phyloP scores from a whole-genome alignment of 1,284 basidiomycete species.

The Sanguinoderma infundibulare region DNA sequence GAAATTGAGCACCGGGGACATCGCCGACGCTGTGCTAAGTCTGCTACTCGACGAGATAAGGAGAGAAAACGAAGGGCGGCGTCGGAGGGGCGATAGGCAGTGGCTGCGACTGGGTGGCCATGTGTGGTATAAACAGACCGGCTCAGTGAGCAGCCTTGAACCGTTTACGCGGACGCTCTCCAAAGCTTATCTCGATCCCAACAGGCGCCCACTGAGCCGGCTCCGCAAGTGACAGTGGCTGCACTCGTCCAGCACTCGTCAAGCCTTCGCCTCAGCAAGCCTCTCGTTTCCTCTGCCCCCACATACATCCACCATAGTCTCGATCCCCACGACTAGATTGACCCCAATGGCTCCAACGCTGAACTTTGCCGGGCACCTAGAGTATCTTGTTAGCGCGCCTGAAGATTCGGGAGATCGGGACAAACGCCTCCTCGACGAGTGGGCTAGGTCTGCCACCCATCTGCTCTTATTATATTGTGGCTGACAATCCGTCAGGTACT shows the following conservation, averaged over 20 bases:
- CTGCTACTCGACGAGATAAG: background rate
- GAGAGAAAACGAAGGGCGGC: too few relatives aligned
- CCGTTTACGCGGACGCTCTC: too few relatives aligned
- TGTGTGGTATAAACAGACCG: too few relatives aligned
- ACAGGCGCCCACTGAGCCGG: background rate
- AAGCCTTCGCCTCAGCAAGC: background rate
- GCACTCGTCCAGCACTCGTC: background rate
- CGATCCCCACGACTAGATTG: background rate
- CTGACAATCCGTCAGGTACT: slow-evolving; percentile 16
- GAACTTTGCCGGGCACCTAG: slow-evolving; percentile 32
- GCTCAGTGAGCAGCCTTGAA: too few relatives aligned
- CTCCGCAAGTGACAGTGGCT: background rate
- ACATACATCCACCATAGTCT: background rate
- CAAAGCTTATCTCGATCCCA: too few relatives aligned
- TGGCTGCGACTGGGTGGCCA: too few relatives aligned
- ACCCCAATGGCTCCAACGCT: slow-evolving; percentile 19
- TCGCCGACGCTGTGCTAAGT: background rate
- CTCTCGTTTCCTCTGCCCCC: background rate
- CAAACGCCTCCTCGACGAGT: slow-evolving; percentile 39
- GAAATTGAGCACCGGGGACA: background rate
- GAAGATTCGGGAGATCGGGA: slow-evolving; percentile 37
- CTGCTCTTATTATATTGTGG: background rate
- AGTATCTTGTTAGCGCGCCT: slow-evolving; percentile 33
- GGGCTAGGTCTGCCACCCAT: slow-evolving; percentile 36
- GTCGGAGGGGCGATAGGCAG: background rate